Evolutionary conservation across 305 asterid genomes (phyloP), one percentile per base, ranked within the genome.

Genomic region (Lippia alba): DNA sequence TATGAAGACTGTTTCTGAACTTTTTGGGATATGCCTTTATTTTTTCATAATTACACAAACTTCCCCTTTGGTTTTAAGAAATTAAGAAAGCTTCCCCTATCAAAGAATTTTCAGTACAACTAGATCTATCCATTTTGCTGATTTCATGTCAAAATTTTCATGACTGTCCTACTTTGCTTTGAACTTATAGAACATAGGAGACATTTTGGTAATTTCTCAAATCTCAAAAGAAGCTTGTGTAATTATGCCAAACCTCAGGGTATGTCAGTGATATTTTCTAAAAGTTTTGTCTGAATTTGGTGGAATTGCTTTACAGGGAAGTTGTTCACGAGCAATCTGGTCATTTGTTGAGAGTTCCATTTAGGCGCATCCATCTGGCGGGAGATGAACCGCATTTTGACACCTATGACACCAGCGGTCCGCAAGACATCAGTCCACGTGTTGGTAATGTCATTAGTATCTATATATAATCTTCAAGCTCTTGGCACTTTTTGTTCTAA

Each of bases 401-500:
- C 79, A 81, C 97, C 61, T 94, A 94, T 54, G 99, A 94, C 81
- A 94, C 97, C 72, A 94, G 99, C 51, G 99, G 99, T 39, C 99
- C 97, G 0, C 99, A 89, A 71, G 83, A 82, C 76, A 79, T 91
- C 56, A 87, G 78, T 79, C 99, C 97, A 0, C 80, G 5, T 1
- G 63, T 57, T 49, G 99, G 99, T 94, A 88, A 51, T 39, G 12
- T 64, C 62, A 56, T 24, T 62, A n/a, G 32, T 53, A 55, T 66
- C 10, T 30, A 60, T 53, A 17, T 30, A 60, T 53, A 17, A 50
- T 60, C 59, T 56, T 66, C 24, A n/a, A n/a, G n/a, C n/a, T n/a
- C n/a, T n/a, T n/a, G n/a, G n/a, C n/a, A n/a, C n/a, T n/a, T n/a
- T 24, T 24, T 1, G 30, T 24, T 24, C 30, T 24, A 24, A 24